Base-by-base conservation (phyloP, 1,139 yeast genomes). In the Diutina scorzettiae region DNA sequence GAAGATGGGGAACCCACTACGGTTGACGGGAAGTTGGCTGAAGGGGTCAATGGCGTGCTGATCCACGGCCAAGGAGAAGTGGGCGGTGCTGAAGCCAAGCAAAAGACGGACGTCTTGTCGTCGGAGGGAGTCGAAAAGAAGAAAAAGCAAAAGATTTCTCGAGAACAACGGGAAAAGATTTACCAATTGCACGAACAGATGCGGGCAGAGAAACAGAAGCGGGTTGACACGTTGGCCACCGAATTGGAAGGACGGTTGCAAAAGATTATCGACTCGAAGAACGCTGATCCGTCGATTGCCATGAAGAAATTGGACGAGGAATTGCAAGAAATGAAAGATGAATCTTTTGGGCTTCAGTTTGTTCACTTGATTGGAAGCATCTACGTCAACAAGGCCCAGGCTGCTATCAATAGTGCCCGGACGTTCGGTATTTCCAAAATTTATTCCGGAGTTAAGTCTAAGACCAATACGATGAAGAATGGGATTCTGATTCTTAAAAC, bases 361-460 rank as follows among this genome's bases (percentile, higher is more conserved):
- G 58, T 68, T 45, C 74, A 69, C 48, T 57, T 76, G 40, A 76
- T 82, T 48, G 87, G 89, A 12, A 74, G 73, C 47, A 72, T 80
- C 12, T 83, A 83, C 55, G 23, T 28, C 34, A 65, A 70, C 28
- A 81, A 80, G 53, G 82, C 86, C 3, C 52, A 55, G 44, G 72
- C 4, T 50, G 56, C 70, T 16, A 60, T 64, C 36, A 52, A 51
- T 39, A 53, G 72, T 4, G 52, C 59, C 41, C 66, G 60, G 49
- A 67, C 73, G 1, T 66, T 69, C 51, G 75, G 75, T 2, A 70
- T 69, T 9, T 63, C 71, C 20, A 62, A 82, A 71, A 46, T 71
- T 63, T 58, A 76, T 71, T 54, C 81, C 58, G 55, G 61, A 43
- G 69, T 64, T 25, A 68, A 66, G 52, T 53, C 63, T 6, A 68